phyloP scores from a whole-genome alignment of 83 land plant species.

The Thuja plicata region DNA sequence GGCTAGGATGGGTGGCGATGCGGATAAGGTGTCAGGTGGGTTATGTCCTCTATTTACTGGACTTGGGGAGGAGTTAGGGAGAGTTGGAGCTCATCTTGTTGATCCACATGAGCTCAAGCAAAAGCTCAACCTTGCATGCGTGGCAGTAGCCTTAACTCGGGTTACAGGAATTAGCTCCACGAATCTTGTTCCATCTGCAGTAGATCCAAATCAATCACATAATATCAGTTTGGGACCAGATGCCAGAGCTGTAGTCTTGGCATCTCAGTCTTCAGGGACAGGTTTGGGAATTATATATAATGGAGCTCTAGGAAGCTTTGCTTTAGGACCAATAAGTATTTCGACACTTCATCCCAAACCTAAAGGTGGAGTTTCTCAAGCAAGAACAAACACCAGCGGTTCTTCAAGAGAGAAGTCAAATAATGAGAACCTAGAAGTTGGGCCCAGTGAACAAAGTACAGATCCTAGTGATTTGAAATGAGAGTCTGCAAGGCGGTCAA shows the following conservation, averaged over 20 bases:
- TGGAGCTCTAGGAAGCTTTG: slow-evolving; percentile 10
- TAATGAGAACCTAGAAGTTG: slow-evolving; percentile 63
- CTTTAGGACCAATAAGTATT: slow-evolving; percentile 35
- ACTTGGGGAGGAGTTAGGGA: background rate
- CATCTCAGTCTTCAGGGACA: slow-evolving; percentile 13
- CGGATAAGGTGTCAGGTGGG: background rate
- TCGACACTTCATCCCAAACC: slow-evolving; percentile 48
- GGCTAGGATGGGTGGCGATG: background rate
- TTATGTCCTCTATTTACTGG: background rate
- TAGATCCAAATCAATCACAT: slow-evolving; percentile 11
- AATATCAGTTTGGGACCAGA: background rate
- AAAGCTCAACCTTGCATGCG: slow-evolving; percentile 82
- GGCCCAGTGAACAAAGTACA: slow-evolving; percentile 45
- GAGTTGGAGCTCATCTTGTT: background rate
- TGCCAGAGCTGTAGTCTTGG: slow-evolving; percentile 11
- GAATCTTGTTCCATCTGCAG: background rate
- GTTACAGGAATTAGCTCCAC: slow-evolving; percentile 25
- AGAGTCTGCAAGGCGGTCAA: too few species aligned
- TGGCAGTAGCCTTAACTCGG: slow-evolving; percentile 77
- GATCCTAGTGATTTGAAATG: slow-evolving; percentile 51
- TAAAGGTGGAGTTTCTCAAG: slow-evolving; percentile 16
- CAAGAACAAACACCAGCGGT: slow-evolving; percentile 42
- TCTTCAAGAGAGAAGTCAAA: slow-evolving; percentile 62
- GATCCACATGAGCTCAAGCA: slow-evolving; percentile 68
- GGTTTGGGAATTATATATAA: background rate